Conservation (phyloP, 345 rosid species). For the Aquilaria sinensis region DNA sequence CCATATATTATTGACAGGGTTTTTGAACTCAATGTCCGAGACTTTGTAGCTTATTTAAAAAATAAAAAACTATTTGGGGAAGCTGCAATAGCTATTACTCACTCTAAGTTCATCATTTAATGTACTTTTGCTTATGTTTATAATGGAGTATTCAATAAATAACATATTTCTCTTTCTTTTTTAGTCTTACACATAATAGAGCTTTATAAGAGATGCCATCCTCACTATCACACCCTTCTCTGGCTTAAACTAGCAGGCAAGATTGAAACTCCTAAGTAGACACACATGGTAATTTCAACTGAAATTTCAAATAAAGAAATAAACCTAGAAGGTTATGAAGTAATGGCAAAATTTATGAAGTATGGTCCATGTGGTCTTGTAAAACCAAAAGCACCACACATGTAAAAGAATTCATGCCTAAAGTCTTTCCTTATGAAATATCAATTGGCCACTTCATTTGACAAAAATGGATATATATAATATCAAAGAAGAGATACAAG, state of each 20-base stretch:
- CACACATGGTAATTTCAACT: background rate
- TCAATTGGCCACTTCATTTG: background rate
- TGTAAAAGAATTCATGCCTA: background rate
- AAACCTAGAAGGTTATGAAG: background rate
- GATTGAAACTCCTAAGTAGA: background rate
- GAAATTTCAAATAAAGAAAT: background rate
- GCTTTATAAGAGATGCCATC: conserved; percentile 5
- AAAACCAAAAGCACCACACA: background rate
- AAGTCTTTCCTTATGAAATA: background rate
- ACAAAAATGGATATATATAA: background rate
- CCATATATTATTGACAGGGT: background rate
- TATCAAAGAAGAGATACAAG: background rate
- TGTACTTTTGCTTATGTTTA: no score
- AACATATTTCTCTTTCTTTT: background rate
- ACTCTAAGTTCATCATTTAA: no score
- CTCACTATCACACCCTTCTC: background rate
- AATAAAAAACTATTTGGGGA: background rate
- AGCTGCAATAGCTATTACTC: background rate
- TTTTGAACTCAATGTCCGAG: background rate
- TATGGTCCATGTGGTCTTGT: conserved; percentile 5
- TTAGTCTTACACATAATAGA: background rate
- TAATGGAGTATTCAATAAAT: background rate
- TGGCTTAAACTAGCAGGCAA: background rate
- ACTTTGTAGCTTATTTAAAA: background rate
- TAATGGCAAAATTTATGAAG: background rate